A percentile compares a stretch with the other conserved stretches of the same genome.
phyloP scores from a whole-genome alignment of 1,139 yeast genomes.

The Arxiozyma bovina region DNA sequence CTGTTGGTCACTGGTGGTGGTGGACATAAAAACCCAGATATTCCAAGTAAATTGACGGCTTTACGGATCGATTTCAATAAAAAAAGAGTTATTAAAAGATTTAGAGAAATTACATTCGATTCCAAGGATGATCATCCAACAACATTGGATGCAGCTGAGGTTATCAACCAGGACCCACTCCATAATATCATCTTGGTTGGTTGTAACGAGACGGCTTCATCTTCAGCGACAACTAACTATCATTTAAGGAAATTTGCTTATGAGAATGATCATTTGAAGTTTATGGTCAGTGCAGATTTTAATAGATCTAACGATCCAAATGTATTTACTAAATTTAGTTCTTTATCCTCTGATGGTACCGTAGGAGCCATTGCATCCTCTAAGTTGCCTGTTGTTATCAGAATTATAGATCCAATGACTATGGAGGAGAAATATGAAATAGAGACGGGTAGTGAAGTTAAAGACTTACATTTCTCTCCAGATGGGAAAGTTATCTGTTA shows the following conservation, averaged over 20 bases:
- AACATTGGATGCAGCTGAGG: conserved; percentile 47
- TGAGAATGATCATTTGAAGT: conserved; percentile 52
- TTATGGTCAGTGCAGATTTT: conserved; percentile 46
- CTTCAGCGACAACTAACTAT: conserved; percentile 47
- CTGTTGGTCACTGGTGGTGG: conserved; percentile 87
- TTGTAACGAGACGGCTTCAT: conserved; percentile 50
- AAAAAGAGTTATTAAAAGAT: conserved; percentile 49
- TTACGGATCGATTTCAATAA: conserved; percentile 46
- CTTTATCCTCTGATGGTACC: conserved; percentile 44
- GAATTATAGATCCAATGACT: conserved; percentile 49
- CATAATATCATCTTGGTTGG: conserved; percentile 52
- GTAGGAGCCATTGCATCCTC: conserved; percentile 61
- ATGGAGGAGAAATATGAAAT: conserved; percentile 46
- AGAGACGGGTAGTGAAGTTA: conserved; percentile 46
- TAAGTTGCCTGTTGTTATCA: conserved; percentile 46
- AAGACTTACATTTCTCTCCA: conserved; percentile 41
- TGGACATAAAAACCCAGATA: conserved; percentile 85
- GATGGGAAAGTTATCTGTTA: conserved; percentile 48
- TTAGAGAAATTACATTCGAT: conserved; percentile 54
- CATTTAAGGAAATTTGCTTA: conserved; percentile 61
- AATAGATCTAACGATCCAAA: conserved; percentile 35
- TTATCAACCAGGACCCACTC: neutral
- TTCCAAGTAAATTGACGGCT: conserved; percentile 78
- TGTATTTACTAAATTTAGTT: conserved; percentile 53
- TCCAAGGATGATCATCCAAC: conserved; percentile 68